Percentiles rank a stretch among this genome's conserved stretches.
These are phyloP conservation scores for Ramaria rubella DNA, from an alignment of 768 basidiomycete species.

Conservation along the genomic window DNA sequence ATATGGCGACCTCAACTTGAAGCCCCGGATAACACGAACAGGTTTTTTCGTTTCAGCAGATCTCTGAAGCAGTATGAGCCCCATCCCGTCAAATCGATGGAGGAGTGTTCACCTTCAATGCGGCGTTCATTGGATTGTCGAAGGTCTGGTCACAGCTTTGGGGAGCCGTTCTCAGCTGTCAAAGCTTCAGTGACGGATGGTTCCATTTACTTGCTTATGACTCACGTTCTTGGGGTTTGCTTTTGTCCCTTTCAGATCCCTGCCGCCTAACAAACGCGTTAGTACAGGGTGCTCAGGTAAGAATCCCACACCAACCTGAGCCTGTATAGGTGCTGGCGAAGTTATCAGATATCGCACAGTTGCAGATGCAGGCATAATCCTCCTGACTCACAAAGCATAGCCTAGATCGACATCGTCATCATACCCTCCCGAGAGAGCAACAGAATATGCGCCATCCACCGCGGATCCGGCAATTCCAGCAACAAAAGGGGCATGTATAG, in stretches of 20 bases:
- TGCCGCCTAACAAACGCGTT: constrained; percentile 47
- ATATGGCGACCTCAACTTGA: constrained; percentile 62
- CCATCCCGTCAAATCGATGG: neutral
- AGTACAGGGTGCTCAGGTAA: neutral
- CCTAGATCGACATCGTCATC: constrained; percentile 83
- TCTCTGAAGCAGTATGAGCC: constrained; percentile 33
- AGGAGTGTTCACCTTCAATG: constrained; percentile 45
- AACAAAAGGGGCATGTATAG: constrained; percentile 84
- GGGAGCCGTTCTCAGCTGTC: constrained; percentile 78
- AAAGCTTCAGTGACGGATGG: neutral
- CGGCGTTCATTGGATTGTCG: constrained; percentile 63
- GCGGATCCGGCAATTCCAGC: constrained; percentile 68
- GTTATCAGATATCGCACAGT: neutral
- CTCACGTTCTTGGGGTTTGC: constrained; percentile 76
- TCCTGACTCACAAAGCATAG: constrained; percentile 65
- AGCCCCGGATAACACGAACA: constrained; percentile 83
- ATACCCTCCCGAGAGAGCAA: constrained; percentile 86
- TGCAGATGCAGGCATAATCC: neutral
- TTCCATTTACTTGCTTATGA: neutral
- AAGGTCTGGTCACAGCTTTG: constrained; percentile 84
- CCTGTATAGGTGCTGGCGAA: constrained; percentile 68
- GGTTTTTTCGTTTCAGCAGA: constrained; percentile 80
- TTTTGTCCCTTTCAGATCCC: constrained; percentile 83
- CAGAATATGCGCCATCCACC: constrained; percentile 66
- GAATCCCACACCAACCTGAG: constrained; percentile 39